A percentile compares a stretch with the other conserved stretches of the same genome.
These are phyloP conservation scores for Cercophora scortea DNA, from an alignment of 495 filamentous ascomycete genomes.

Conservation along the genomic window DNA sequence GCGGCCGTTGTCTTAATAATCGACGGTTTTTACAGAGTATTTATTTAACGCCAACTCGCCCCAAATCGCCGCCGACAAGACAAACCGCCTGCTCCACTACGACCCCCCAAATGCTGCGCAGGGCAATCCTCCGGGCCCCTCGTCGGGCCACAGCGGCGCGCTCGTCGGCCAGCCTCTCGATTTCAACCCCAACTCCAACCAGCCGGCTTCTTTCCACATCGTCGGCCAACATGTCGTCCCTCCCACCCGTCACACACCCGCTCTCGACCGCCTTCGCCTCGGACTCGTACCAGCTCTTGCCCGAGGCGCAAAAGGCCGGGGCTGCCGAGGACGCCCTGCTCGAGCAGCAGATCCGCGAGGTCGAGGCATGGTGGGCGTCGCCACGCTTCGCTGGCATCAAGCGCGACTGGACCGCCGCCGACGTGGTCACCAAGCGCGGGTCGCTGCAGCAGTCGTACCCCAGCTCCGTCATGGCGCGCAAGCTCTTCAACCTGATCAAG, in stretches of 20 bases:
- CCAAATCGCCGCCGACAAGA: too few species aligned
- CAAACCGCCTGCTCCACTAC: background rate
- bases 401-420: slow-evolving; percentile 80
- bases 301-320: slow-evolving; percentile 63
- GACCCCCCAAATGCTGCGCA: slow-evolving; percentile 21
- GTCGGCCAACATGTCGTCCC: slow-evolving; percentile 17
- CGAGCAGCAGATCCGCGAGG: slow-evolving; percentile 68
- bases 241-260: slow-evolving; percentile 13
- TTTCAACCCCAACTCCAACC: background rate
- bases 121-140: slow-evolving; percentile 12
- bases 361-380: slow-evolving; percentile 80
- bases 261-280: slow-evolving; percentile 44
- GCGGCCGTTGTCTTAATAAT: too few species aligned
- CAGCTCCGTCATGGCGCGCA: slow-evolving; percentile 85
- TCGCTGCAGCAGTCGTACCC: slow-evolving; percentile 81
- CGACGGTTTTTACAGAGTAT: too few species aligned
- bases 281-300: slow-evolving; percentile 74
- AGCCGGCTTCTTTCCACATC: slow-evolving; percentile 16
- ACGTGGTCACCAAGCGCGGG: slow-evolving; percentile 88
- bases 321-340: slow-evolving; percentile 75
- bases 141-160: slow-evolving; percentile 13
- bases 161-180: slow-evolving; percentile 9
- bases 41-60: too few species aligned
- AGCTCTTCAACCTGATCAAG: slow-evolving; percentile 82
- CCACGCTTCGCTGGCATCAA: slow-evolving; percentile 83